Conservation (phyloP, 2,329 filamentous ascomycete species). For the Penicillium psychrosexuale region DNA sequence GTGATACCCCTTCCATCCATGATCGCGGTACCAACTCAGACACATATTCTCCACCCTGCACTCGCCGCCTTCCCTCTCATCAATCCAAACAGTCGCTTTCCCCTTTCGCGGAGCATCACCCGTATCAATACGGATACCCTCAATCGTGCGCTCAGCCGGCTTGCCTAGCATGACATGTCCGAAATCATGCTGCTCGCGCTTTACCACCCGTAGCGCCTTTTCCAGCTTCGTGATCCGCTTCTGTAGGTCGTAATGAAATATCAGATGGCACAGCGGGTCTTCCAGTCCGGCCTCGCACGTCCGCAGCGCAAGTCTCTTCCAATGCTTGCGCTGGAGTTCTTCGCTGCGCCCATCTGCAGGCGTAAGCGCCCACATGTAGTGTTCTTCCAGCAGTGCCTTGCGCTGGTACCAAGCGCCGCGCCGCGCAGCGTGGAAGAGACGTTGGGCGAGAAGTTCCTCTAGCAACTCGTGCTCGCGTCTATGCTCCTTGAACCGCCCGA, state of each 20-base stretch:
- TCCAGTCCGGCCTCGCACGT: conserved; percentile 87
- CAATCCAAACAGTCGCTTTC: conserved; percentile 76
- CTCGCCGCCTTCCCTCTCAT: conserved; percentile 67
- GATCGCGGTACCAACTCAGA: conserved; percentile 73
- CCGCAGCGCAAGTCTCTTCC: conserved; percentile 69
- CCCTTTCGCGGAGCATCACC: conserved; percentile 44
- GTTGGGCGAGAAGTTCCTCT: conserved; percentile 71
- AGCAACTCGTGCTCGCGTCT: conserved; percentile 71
- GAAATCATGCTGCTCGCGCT: conserved; percentile 88
- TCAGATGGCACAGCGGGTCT: conserved; percentile 83
- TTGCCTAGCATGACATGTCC: conserved; percentile 75
- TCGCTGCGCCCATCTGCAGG: conserved; percentile 48
- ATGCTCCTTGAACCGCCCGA: conserved; percentile 80
- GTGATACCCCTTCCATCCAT: conserved; percentile 94
- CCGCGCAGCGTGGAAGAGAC: conserved; percentile 78
- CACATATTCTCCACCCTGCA: conserved; percentile 95
- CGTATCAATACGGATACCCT: conserved; percentile 74
- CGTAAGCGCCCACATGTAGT: conserved; percentile 74
- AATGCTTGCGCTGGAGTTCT: conserved; percentile 72
- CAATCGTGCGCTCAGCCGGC: conserved; percentile 69
- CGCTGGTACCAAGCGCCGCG: conserved; percentile 94
- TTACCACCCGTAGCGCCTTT: conserved; percentile 74
- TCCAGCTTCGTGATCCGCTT: conserved; percentile 92
- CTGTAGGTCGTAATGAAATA: conserved; percentile 91
- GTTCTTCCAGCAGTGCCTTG: conserved; percentile 89